phyloP scores from a whole-genome alignment of 495 filamentous ascomycete species.

The Clavariopsis aquatica region DNA sequence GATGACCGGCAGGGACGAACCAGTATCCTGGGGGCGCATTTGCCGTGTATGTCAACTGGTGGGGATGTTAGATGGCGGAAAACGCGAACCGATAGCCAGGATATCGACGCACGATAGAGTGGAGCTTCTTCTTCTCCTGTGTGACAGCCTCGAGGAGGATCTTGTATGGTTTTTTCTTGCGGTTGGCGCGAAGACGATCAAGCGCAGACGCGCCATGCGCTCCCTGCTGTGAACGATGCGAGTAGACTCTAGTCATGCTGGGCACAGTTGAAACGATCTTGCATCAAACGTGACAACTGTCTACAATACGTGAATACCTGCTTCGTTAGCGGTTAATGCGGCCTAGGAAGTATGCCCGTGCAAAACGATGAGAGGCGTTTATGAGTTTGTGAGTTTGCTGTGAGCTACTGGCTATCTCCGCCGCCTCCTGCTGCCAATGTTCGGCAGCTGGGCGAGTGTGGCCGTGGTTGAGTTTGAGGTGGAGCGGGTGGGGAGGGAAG shows the following conservation, averaged over 20 bases:
- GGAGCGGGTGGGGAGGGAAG: background rate
- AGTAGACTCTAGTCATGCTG: background rate
- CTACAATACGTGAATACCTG: background rate
- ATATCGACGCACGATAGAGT: conserved; percentile 54
- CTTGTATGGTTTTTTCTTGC: conserved; percentile 54
- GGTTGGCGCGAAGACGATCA: background rate
- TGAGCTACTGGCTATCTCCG: conserved; percentile 2
- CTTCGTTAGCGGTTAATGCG: background rate
- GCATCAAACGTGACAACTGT: background rate
- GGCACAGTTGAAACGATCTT: background rate
- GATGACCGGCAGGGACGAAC: conserved; percentile 81
- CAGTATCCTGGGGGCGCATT: conserved; percentile 72
- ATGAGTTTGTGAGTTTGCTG: background rate
- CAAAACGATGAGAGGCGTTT: background rate
- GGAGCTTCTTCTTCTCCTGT: conserved; percentile 62
- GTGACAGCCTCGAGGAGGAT: conserved; percentile 60
- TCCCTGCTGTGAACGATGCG: background rate
- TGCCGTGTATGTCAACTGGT: conserved; percentile 41
- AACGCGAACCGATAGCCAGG: background rate
- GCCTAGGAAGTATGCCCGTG: background rate
- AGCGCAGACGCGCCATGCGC: background rate
- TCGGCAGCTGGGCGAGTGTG: background rate
- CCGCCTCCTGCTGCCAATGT: background rate
- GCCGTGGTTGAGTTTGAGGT: background rate
- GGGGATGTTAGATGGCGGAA: background rate